These are phyloP conservation scores for Monosporascus sp. DNA, from an alignment of 2,329 filamentous ascomycete species.

Conservation along the genomic window DNA sequence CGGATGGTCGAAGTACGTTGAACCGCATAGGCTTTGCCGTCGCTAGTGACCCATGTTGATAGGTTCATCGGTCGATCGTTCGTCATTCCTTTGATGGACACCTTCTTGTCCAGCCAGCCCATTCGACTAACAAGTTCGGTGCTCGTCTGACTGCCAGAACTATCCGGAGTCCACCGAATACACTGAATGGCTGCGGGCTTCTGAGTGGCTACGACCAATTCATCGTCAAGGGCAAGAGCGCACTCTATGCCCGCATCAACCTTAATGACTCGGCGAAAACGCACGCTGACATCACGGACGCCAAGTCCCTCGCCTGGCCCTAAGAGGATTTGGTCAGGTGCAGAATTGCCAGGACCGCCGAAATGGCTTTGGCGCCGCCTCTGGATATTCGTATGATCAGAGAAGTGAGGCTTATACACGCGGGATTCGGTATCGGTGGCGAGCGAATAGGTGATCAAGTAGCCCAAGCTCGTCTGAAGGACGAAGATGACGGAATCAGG, in stretches of 20 bases:
- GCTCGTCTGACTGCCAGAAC: slow-evolving; percentile 73
- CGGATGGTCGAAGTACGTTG: slow-evolving; percentile 55
- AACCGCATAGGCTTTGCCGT: slow-evolving; percentile 85
- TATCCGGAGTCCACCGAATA: slow-evolving; percentile 89
- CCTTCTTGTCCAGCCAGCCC: slow-evolving; percentile 76
- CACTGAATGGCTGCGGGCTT: slow-evolving; percentile 95
- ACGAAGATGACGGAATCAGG: slow-evolving; percentile 91
- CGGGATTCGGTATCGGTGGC: slow-evolving; percentile 75
- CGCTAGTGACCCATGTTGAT: slow-evolving; percentile 83
- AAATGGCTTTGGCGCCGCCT: slow-evolving; percentile 56
- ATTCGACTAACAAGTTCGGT: slow-evolving; percentile 88
- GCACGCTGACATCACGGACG: slow-evolving; percentile 79
- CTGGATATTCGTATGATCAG: slow-evolving; percentile 59
- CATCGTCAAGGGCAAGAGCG: slow-evolving; percentile 84
- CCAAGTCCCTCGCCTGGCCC: slow-evolving; percentile 78
- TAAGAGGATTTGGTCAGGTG: slow-evolving; percentile 59
- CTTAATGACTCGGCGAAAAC: slow-evolving; percentile 96
- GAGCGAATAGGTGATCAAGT: slow-evolving; percentile 89
- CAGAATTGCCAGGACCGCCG: slow-evolving; percentile 47
- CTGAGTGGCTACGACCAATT: slow-evolving; percentile 83
- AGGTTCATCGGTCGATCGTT: slow-evolving; percentile 96
- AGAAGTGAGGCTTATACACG: slow-evolving; percentile 80
- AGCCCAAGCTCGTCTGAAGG: slow-evolving; percentile 78
- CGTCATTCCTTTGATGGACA: slow-evolving; percentile 75
- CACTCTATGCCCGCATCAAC: slow-evolving; percentile 91